These are phyloP conservation scores for Plenodomus lindquistii DNA, from an alignment of 2,329 filamentous ascomycete genomes.

Conservation along the genomic window DNA sequence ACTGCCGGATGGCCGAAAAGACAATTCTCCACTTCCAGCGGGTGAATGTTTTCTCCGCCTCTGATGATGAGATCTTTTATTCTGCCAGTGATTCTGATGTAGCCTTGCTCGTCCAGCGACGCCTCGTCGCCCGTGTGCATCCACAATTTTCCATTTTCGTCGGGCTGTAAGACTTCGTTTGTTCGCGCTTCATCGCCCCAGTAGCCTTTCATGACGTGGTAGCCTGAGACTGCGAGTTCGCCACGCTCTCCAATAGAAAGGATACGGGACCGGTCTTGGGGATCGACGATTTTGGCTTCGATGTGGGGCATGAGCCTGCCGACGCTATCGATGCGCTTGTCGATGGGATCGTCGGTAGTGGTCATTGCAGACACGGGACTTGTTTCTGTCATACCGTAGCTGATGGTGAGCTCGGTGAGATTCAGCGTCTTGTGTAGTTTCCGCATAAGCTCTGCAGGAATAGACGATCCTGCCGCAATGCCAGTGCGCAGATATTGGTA, in stretches of 20 bases:
- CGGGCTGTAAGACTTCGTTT: constrained; percentile 65
- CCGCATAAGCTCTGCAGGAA: constrained; percentile 80
- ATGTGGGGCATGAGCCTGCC: constrained; percentile 86
- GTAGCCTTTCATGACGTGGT: constrained; percentile 89
- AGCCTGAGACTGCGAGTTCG: constrained; percentile 82
- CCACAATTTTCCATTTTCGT: constrained; percentile 68
- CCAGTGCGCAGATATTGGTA: constrained; percentile 78
- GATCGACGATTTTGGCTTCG: constrained; percentile 73
- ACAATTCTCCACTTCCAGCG: constrained; percentile 88
- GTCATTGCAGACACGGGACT: constrained; percentile 79
- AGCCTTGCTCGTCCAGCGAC: constrained; percentile 78
- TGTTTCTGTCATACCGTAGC: constrained; percentile 97
- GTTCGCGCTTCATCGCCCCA: constrained; percentile 76
- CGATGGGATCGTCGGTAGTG: constrained; percentile 71
- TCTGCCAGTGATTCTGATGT: constrained; percentile 83
- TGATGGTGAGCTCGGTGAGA: constrained; percentile 82
- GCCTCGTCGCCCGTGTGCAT: constrained; percentile 95
- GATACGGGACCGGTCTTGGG: constrained; percentile 60
- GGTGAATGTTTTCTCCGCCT: constrained; percentile 94
- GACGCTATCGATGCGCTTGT: constrained; percentile 74
- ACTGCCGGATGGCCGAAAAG: constrained; percentile 73
- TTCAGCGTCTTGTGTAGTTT: constrained; percentile 75
- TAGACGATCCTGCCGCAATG: constrained; percentile 84
- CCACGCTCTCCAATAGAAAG: constrained; percentile 70
- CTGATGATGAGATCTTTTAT: constrained; percentile 97